Percentiles rank a stretch among this genome's conserved stretches.
Conservation (phyloP, 2,329 filamentous ascomycete species). For the Beauveria australis region DNA sequence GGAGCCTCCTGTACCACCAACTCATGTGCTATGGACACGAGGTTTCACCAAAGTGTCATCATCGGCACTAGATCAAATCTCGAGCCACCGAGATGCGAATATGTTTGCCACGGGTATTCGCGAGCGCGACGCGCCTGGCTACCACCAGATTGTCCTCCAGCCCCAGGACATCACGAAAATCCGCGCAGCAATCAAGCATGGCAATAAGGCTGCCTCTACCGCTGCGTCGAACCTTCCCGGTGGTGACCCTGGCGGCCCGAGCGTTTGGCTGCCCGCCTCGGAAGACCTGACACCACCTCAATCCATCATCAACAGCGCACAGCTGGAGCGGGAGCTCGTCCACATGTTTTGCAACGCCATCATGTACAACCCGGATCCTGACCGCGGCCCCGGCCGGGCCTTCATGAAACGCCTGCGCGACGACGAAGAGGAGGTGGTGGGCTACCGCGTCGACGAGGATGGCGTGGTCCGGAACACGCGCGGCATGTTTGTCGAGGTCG, state of each 20-base stretch:
- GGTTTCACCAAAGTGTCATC: conserved; percentile 66
- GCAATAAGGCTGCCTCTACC: conserved; percentile 56
- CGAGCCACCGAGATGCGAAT: conserved; percentile 68
- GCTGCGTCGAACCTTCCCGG: conserved; percentile 54
- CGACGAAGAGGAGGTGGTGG: conserved; percentile 39
- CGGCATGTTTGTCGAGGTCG: conserved; percentile 84
- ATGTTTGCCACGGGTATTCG: conserved; percentile 71
- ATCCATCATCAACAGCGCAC: conserved; percentile 85
- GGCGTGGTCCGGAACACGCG: conserved; percentile 80
- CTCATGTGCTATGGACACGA: conserved; percentile 66
- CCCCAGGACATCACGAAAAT: conserved; percentile 74
- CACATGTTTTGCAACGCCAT: conserved; percentile 97
- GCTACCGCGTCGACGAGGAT: conserved; percentile 69
- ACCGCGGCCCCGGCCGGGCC: conserved; percentile 57
- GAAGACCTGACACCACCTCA: conserved; percentile 76
- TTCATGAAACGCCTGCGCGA: conserved; percentile 43
- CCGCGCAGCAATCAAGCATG: conserved; percentile 65
- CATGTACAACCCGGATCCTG: conserved; percentile 90
- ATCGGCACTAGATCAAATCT: conserved; percentile 67
- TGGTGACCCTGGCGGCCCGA: conserved; percentile 47
- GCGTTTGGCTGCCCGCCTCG: conserved; percentile 58
- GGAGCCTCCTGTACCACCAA: conserved; percentile 46
- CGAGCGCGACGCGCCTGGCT: conserved; percentile 67
- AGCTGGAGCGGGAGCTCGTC: conserved; percentile 86
- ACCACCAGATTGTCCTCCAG: conserved; percentile 63